Conservation (phyloP, 208 protist genomes). For the Crithidia fasciculata region DNA sequence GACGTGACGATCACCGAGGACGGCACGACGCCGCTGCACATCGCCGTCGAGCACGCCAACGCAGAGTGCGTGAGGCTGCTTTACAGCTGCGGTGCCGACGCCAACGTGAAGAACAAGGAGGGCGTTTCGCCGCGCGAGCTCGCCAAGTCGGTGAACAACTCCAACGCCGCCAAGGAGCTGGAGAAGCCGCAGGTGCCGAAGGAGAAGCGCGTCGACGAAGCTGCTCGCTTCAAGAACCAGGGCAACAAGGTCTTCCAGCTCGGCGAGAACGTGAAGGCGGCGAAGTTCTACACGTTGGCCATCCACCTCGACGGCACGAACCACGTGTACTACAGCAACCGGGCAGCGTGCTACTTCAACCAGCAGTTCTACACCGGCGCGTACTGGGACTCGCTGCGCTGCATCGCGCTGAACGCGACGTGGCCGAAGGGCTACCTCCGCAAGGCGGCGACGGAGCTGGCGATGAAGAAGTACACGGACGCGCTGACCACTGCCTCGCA, state of each 20-base stretch:
- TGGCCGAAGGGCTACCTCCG: slow-evolving; percentile 95
- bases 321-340: slow-evolving; percentile 93
- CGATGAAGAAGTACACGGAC: slow-evolving; percentile 70
- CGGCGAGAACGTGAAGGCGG: slow-evolving; percentile 90
- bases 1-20: slow-evolving; percentile 63
- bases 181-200: slow-evolving; percentile 53
- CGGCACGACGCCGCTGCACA: slow-evolving; percentile 84
- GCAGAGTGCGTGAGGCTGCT: slow-evolving; percentile 77
- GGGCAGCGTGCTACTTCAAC: slow-evolving; percentile 92
- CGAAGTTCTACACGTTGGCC: slow-evolving; percentile 92
- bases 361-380: slow-evolving; percentile 81
- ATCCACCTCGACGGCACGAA: slow-evolving; percentile 88
- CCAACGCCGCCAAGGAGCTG: slow-evolving; percentile 67
- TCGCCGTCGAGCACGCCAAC: slow-evolving; percentile 81
- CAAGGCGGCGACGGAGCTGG: slow-evolving; percentile 78
- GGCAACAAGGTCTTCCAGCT: slow-evolving; percentile 90
- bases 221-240: slow-evolving; percentile 81
- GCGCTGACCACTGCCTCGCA: slow-evolving; percentile 57
- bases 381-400: slow-evolving; percentile 89
- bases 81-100: slow-evolving; percentile 71
- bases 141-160: slow-evolving; percentile 50
- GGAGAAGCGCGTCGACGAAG: slow-evolving; percentile 62
- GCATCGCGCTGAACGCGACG: slow-evolving; percentile 79
- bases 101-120: slow-evolving; percentile 61
- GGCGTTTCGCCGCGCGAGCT: slow-evolving; percentile 62